These are phyloP conservation scores for Apophysomyces ossiformis DNA, from an alignment of 371 early-diverging fungal species.

Conservation along the genomic window DNA sequence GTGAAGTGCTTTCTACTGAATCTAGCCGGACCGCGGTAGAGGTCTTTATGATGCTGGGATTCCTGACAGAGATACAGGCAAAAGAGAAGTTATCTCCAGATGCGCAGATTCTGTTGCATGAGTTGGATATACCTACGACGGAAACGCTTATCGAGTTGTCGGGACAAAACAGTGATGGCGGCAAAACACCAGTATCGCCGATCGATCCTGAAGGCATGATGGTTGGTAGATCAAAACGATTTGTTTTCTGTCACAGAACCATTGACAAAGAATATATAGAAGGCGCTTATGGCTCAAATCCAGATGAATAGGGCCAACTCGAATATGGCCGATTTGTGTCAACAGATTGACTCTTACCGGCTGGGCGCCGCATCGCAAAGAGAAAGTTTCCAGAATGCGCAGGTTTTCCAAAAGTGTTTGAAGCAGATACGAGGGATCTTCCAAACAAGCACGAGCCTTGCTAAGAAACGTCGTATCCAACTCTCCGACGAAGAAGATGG, in stretches of 20 bases:
- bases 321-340: slow-evolving; percentile 57
- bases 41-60: slow-evolving; percentile 51
- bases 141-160: slow-evolving; percentile 49
- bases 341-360: slow-evolving; percentile 54
- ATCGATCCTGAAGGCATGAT: slow-evolving; percentile 55
- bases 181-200: slow-evolving; percentile 43
- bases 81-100: slow-evolving; percentile 54
- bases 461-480: slow-evolving; percentile 34
- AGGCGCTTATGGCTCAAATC: slow-evolving; percentile 57
- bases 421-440: slow-evolving; percentile 56
- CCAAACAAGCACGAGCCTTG: slow-evolving; percentile 40
- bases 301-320: slow-evolving; percentile 59
- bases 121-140: slow-evolving; percentile 49
- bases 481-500: slow-evolving; percentile 44
- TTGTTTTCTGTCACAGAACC: neutral
- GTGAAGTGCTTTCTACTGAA: slow-evolving; percentile 55
- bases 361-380: slow-evolving; percentile 46
- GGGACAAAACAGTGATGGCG: slow-evolving; percentile 50
- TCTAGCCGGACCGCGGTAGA: slow-evolving; percentile 47
- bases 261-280: slow-evolving; percentile 25
- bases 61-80: slow-evolving; percentile 44
- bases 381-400: slow-evolving; percentile 55
- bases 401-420: slow-evolving; percentile 55
- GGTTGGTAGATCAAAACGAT: slow-evolving; percentile 19
- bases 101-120: slow-evolving; percentile 53